Evolutionary conservation across 495 filamentous ascomycete genomes (phyloP), one percentile per base, ranked within the genome.

Genomic region (Aspergillus homomorphus): DNA sequence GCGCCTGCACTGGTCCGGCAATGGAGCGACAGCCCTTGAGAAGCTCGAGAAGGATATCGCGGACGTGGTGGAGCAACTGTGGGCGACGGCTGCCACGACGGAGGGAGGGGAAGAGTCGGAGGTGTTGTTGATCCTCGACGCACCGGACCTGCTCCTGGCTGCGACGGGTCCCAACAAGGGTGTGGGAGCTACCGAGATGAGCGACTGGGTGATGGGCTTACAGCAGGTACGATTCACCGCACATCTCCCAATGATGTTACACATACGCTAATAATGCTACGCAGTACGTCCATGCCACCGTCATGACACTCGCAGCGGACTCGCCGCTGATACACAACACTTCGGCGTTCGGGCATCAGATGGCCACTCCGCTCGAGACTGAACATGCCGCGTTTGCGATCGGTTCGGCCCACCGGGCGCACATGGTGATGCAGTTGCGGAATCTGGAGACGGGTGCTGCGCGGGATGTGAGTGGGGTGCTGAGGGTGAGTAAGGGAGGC

Each of bases 381-480:
- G 80, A 87, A 51, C 87, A 92, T 69, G 81, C 89, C 9, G 79
- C 85, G 28, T 84, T 96, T 51, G 76, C 86, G 43, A 70, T 89
- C 56, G 80, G 79, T 3, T 61, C 89, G 64, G 89, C 87, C n/a
- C 91, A 96, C 71, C 77, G 85, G 64, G 90, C 94, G 10, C 66
- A 78, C 9, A 79, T 81, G 56, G 76, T 89, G 1, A 79, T 92
- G 68, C 85, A 89, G 59, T 71, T 92, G 24, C 79, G 91, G 46
- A 78, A 82, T 59, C 71, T 98, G 58, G 90, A 92, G 64, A 96
- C 90, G 0, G 93, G 93, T 1, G 81, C 84, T 16, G 94, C 93
- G 52, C 87, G 80, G 70, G 93, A 98, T 78, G 89, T 97, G 22
- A 96, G 89, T 75, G 93, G 94, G 9, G 89, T 96, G 38, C 61